Base-by-base conservation (phyloP, 495 filamentous ascomycete genomes). In the Endocarpon pusillum region DNA sequence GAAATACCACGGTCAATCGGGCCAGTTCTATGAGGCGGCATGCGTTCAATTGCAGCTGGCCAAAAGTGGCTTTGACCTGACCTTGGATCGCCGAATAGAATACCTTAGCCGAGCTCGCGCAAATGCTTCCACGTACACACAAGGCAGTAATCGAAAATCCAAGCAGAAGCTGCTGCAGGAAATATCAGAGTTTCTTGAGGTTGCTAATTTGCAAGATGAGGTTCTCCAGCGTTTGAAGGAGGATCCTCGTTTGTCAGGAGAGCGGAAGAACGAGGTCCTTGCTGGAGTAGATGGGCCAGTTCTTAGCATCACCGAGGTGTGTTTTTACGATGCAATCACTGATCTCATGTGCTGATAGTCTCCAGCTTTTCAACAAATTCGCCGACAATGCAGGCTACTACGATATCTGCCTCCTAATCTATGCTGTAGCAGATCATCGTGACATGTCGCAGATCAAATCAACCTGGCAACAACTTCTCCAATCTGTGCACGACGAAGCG, bases 191-290 rank as follows among this genome's bases (percentile, higher is more conserved):
- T 66, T 93, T 7, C 71, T 99, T 19, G 91, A 96, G 42, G 69
- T 96, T 19, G 87, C 87, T 14, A 86, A 85, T 43, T 82, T 99
- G 40, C 89, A 99, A 53, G 81, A 92, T 45, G 89, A 96, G 42
- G 51, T 96, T 19, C 58, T 96, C 30, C 78, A 86, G 54, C 66
- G 79, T 26, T 51, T 99, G 27, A 76, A 67, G 49, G 66, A 64
- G 22, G 87, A 96, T 43, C 37, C 51, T 3, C 72, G 89, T 23
- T 64, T 94, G 24, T 44, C 54, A 3, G 48, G 57, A 1, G 70
- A 75, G 9, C 71, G 68, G 36, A 68, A 68, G 39, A 42, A 54
- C 4, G 61, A 73, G 24, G 68, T 93, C 11, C 47, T 79, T 28
- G 46, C 57, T 19, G 60, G 68, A 12, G 61, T 99, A 16, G 71